Base-by-base conservation (phyloP, 1,139 yeast genomes). In the Diutina mesorugosa region DNA sequence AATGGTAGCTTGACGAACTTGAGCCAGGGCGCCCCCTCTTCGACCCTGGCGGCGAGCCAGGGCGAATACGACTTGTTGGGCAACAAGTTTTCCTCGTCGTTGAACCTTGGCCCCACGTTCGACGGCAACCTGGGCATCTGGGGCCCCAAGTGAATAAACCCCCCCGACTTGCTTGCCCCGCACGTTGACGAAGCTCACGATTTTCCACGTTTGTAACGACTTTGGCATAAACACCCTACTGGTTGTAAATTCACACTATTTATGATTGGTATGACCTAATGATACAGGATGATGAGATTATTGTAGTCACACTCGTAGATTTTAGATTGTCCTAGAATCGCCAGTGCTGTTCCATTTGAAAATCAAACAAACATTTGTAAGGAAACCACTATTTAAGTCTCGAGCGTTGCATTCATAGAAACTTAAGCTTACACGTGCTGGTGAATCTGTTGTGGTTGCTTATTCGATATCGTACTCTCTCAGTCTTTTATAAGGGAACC, bases 51-150 rank as follows among this genome's bases (percentile, higher is more conserved):
- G 26, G 35, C 38, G 14, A 21, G 18, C 53, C 53, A 16, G 41
- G 53, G 45, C 21, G 32, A 32, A 45, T 50, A 50, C 32, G 53
- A 50, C 53, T 50, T 50, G 45, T 50, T 50, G 53, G 53, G 53
- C 45, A 50, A 50, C 53, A 50, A 50, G 53, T 50, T 50, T 50
- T 47, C 51, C 14, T 9, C 45, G 45, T n/a, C 45, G 18, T 32
- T 50, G 28, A 50, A 50, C 35, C 53, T 50, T 18, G 53, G 45
- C 28, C 53, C 45, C 45, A 50, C 41, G n/a, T 50, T 50, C 32
- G 53, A 50, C 53, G 14, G 41, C 53, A 50, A 50, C 28, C 53
- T 29, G 35, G 53, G 53, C 26, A 50, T 50, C 35, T 50, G 53
- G 53, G 53, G 53, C 14, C 53, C 53, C 26, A 50, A 50, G 45